Conservation (phyloP, 768 basidiomycete genomes). For the Amanita inopinata region DNA sequence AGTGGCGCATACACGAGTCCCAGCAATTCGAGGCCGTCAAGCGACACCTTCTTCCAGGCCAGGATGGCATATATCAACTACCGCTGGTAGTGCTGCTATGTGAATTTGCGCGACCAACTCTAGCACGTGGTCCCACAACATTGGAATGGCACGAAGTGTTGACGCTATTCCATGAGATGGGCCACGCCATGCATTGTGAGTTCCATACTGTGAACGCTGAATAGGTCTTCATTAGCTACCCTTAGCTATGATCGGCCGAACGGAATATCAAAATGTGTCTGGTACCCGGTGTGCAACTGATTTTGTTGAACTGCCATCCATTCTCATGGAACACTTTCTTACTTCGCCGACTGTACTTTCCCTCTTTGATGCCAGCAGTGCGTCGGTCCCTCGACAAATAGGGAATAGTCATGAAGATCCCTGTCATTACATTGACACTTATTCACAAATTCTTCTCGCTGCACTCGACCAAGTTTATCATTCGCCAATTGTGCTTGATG, state of each 20-base stretch:
- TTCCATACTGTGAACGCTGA: constrained; percentile 8
- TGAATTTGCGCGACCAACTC: constrained; percentile 65
- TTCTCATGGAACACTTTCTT: constrained; percentile 97
- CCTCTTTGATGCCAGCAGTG: constrained; percentile 55
- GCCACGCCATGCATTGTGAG: constrained; percentile 99
- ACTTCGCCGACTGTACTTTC: constrained; percentile 76
- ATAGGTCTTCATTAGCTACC: background rate
- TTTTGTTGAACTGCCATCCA: constrained; percentile 95
- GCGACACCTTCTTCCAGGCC: constrained; percentile 46
- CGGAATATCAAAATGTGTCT: constrained; percentile 95
- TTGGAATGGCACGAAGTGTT: constrained; percentile 90
- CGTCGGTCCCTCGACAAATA: constrained; percentile 32
- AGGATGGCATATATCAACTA: constrained; percentile 71
- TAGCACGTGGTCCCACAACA: constrained; percentile 55
- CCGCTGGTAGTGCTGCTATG: constrained; percentile 89
- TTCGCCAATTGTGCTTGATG: constrained; percentile 46
- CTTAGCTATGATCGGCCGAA: constrained; percentile 88
- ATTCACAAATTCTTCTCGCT: constrained; percentile 85
- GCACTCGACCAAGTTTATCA: constrained; percentile 87
- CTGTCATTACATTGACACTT: constrained; percentile 78
- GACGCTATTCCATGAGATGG: constrained; percentile 98
- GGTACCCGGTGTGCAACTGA: constrained; percentile 98
- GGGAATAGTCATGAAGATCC: constrained; percentile 70
- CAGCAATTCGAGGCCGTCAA: constrained; percentile 56
- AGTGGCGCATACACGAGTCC: constrained; percentile 36